These are phyloP conservation scores for Ceraceosorus guamensis DNA, from an alignment of 1,284 basidiomycete species.

Conservation along the genomic window DNA sequence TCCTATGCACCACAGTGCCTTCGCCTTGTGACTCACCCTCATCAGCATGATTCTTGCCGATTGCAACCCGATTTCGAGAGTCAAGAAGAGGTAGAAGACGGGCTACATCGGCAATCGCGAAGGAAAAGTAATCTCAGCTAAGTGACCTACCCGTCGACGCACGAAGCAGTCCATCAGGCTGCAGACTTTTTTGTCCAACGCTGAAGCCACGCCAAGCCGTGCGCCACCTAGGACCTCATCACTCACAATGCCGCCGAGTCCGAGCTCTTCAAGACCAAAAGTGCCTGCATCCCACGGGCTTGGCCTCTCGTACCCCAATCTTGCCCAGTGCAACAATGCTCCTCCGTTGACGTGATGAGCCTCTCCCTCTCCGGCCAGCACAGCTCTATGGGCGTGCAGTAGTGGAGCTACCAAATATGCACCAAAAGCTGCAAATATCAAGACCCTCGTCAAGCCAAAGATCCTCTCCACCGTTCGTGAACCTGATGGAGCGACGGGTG, in stretches of 20 bases:
- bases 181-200: background rate
- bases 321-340: constrained; percentile 19
- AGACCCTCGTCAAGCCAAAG: background rate
- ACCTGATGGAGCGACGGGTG: no score
- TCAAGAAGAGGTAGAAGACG: constrained; percentile 43
- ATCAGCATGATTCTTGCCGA: constrained; percentile 27
- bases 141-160: no score
- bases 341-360: background rate
- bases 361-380: background rate
- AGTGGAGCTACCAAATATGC: background rate
- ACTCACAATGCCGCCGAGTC: constrained; percentile 8
- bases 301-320: constrained; percentile 25
- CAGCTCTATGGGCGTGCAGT: background rate
- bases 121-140: background rate
- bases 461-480: background rate
- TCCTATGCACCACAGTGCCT: background rate
- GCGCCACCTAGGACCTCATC: background rate
- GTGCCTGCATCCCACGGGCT: constrained; percentile 1
- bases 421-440: background rate
- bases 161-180: no score
- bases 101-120: constrained; percentile 12
- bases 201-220: background rate
- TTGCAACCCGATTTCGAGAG: constrained; percentile 36
- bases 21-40: constrained; percentile 8
- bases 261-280: constrained; percentile 5